Evolutionary conservation across 495 filamentous ascomycete genomes (phyloP).

Genomic region (Neurospora sp.): DNA sequence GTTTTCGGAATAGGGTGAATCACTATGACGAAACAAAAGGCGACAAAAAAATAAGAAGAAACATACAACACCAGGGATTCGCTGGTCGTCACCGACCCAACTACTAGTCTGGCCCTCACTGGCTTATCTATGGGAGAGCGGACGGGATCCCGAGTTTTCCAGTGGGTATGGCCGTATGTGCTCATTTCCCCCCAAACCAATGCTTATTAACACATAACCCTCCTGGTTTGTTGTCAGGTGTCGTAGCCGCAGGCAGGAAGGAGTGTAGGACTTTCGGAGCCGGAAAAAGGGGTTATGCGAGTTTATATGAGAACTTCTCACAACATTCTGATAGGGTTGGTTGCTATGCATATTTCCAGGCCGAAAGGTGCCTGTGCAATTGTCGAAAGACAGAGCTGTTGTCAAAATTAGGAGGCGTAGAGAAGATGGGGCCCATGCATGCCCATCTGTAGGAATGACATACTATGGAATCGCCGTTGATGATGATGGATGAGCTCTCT

Average conservation of each 20-base stretch:
- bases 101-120: constrained; percentile 31
- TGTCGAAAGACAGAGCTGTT: too few species aligned
- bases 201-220: neutral
- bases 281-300: neutral
- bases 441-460: too few species aligned
- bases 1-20: too few species aligned
- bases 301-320: neutral
- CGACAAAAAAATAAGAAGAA: too few species aligned
- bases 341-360: neutral
- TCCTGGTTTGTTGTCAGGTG: too few species aligned
- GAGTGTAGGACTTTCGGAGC: neutral
- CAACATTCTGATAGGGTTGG: neutral
- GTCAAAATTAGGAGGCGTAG: too few species aligned
- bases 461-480: neutral
- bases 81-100: constrained; percentile 39
- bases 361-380: neutral
- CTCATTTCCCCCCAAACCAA: neutral
- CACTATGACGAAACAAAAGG: too few species aligned
- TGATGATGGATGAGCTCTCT: neutral
- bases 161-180: neutral
- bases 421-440: neutral
- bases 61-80: constrained; percentile 21
- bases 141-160: too few species aligned
- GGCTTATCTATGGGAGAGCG: too few species aligned
- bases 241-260: neutral